Conservation (phyloP, 768 basidiomycete species). For the Baorangia bicolor region DNA sequence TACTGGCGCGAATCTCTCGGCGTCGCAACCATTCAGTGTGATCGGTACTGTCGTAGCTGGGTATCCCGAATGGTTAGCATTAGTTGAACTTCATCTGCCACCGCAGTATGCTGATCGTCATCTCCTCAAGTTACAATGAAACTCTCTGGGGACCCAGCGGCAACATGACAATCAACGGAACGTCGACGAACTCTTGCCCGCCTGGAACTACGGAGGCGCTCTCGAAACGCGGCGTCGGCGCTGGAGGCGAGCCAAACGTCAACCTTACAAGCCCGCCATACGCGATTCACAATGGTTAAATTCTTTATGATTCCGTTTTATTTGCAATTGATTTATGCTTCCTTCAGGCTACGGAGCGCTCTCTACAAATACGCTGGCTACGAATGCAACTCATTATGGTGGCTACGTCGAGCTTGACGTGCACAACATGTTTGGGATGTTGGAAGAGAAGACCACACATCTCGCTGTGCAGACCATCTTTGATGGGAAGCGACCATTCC, state of each 20-base stretch:
- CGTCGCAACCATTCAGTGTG: slow-evolving; percentile 52
- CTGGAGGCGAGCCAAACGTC: slow-evolving; percentile 44
- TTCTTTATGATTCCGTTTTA: background rate
- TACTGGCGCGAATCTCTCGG: slow-evolving; percentile 53
- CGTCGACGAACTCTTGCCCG: slow-evolving; percentile 47
- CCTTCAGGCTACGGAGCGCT: slow-evolving; percentile 49
- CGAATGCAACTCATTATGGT: slow-evolving; percentile 67
- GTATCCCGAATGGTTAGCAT: slow-evolving; percentile 66
- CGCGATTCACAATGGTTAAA: slow-evolving; percentile 67
- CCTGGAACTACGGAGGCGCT: slow-evolving; percentile 19
- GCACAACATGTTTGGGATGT: slow-evolving; percentile 70
- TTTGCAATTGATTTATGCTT: background rate
- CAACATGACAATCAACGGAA: slow-evolving; percentile 72
- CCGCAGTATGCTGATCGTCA: background rate
- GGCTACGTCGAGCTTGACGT: slow-evolving; percentile 65
- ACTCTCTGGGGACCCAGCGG: slow-evolving; percentile 66
- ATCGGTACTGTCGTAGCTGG: slow-evolving; percentile 51
- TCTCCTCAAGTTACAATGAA: slow-evolving; percentile 52
- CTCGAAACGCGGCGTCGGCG: slow-evolving; percentile 48
- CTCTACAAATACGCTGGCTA: slow-evolving; percentile 56
- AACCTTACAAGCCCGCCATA: slow-evolving; percentile 63
- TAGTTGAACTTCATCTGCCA: background rate
- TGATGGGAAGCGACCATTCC: slow-evolving; percentile 64
- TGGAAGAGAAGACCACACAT: slow-evolving; percentile 69
- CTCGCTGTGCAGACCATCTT: slow-evolving; percentile 52